A percentile compares a stretch with the other conserved stretches of the same genome.
phyloP scores from a whole-genome alignment of 1,139 yeast genomes.

The Sugiyamaella paludigena region DNA sequence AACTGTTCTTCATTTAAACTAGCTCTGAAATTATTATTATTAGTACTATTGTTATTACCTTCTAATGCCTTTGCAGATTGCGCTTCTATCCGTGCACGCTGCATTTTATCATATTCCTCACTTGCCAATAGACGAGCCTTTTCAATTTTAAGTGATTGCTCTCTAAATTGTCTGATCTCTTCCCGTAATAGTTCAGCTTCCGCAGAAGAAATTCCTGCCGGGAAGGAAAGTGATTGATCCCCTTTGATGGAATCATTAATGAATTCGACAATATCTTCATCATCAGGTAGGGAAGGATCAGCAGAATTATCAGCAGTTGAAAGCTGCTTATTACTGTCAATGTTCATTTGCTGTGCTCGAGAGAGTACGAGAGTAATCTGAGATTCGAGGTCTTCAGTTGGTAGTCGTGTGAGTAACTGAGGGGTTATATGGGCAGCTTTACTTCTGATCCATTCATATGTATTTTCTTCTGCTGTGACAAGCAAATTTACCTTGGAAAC shows the following conservation, averaged over 20 bases:
- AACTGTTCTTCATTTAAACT: constrained; percentile 5
- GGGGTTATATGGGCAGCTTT: constrained; percentile 9
- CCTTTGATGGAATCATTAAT: constrained; percentile 8
- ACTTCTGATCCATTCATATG: constrained; percentile 7
- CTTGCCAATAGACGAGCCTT: constrained; percentile 25
- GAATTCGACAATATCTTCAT: constrained; percentile 11
- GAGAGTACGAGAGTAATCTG: constrained; percentile 13
- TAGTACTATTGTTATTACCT: constrained; percentile 1
- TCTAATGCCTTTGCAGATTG: constrained; percentile 20
- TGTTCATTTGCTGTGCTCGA: neutral
- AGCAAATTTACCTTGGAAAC: constrained; percentile 2
- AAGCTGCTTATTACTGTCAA: too few relatives aligned
- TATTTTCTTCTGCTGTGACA: neutral
- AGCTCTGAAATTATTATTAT: neutral
- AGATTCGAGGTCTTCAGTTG: constrained; percentile 23
- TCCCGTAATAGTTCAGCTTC: constrained; percentile 31
- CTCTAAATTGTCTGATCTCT: constrained; percentile 36
- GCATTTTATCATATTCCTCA: constrained; percentile 25
- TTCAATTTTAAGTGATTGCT: constrained; percentile 32
- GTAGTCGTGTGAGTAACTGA: constrained; percentile 15
- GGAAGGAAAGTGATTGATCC: constrained; percentile 4
- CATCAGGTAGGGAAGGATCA: neutral
- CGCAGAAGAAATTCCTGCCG: constrained; percentile 25
- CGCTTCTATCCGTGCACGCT: constrained; percentile 22
- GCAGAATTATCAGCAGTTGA: too few relatives aligned